Evolutionary conservation across 1,139 yeast genomes (phyloP), one percentile per base, ranked within the genome.

Genomic region (Sugiyamaella paludigena): DNA sequence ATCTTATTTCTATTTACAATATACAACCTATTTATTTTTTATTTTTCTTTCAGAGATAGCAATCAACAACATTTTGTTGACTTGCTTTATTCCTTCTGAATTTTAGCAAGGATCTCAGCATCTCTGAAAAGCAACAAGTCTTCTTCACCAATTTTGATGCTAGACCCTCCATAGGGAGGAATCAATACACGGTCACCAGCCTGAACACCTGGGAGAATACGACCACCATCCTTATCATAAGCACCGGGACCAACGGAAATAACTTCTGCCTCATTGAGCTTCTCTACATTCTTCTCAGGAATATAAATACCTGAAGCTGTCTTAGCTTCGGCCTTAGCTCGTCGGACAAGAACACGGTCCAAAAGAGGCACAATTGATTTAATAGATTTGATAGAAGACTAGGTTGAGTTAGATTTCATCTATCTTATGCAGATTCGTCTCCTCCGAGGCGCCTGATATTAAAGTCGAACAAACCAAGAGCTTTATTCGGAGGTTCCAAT

Each of bases 281-380:
- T 92, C 72, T 88, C 94, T 63, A 85, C 95, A 77, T 91, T 89
- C 77, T 88, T 88, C 75, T 92, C 98, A 57, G 98, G 98, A 59
- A 92, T 86, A 76, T 83, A 88, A 66, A 92, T 81, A 65, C 98
- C 98, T 41, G 95, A 84, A 49, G 96, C 87, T 51, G 98, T 92
- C 76, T 89, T 80, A 63, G 92, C 79, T 65, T 88, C 83, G 52
- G 96, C 95, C 79, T 89, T 89, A 66, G 87, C 73, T 72, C 96
- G 86, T 76, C 89, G 96, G 56, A 92, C 96, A 59, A 92, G 81
- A 53, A 92, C 92, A 74, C 98, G 86, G 82, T 92, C 98, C 63
- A 92, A 79, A 62, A 92, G 81, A 58, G 98, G 98, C 63, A 84
- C 83, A 66, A 92, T 85, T 58, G 89, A 79, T 73, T 87, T 84